These are phyloP conservation scores for Gastrodia elata DNA, from an alignment of 106 monocot species.

Conservation along the genomic window DNA sequence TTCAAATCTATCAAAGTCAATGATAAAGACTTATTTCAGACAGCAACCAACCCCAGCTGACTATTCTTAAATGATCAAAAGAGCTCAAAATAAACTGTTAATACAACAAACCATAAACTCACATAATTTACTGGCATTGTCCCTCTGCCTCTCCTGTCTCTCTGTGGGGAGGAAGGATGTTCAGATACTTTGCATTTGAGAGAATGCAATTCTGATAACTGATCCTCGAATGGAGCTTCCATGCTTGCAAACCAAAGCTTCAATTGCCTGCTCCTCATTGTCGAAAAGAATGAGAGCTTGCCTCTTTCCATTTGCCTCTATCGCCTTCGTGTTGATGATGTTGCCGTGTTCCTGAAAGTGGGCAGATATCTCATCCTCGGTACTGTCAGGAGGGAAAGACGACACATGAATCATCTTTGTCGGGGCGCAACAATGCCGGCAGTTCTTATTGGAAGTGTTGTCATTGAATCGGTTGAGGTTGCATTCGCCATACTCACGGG, in stretches of 20 bases:
- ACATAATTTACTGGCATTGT: no score
- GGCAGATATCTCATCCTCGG: constrained; percentile 52
- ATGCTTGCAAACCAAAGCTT: constrained; percentile 82
- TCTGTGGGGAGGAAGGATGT: no score
- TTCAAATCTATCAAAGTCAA: no score
- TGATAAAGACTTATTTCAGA: no score
- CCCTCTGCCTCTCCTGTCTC: no score
- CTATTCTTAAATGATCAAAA: no score
- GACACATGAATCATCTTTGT: constrained; percentile 88
- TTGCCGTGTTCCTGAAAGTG: constrained; percentile 62
- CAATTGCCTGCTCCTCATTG: constrained; percentile 71
- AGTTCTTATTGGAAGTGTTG: constrained; percentile 57
- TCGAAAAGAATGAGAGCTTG: constrained; percentile 74
- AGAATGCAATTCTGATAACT: constrained; percentile 72
- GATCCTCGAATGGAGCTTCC: constrained; percentile 45
- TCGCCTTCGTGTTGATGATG: constrained; percentile 47
- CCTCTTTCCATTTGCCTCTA: constrained; percentile 75
- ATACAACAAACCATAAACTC: no score
- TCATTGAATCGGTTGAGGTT: constrained; percentile 61
- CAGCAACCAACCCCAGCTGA: no score
- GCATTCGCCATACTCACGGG: constrained; percentile 44
- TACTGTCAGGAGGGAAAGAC: constrained; percentile 47
- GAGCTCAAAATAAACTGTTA: no score
- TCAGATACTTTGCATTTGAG: constrained; percentile 75
- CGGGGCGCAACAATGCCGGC: constrained; percentile 62